Percentiles rank a stretch among this genome's conserved stretches.
These are phyloP conservation scores for Posidonia australis DNA, from an alignment of 106 monocot genomes.

Conservation along the genomic window DNA sequence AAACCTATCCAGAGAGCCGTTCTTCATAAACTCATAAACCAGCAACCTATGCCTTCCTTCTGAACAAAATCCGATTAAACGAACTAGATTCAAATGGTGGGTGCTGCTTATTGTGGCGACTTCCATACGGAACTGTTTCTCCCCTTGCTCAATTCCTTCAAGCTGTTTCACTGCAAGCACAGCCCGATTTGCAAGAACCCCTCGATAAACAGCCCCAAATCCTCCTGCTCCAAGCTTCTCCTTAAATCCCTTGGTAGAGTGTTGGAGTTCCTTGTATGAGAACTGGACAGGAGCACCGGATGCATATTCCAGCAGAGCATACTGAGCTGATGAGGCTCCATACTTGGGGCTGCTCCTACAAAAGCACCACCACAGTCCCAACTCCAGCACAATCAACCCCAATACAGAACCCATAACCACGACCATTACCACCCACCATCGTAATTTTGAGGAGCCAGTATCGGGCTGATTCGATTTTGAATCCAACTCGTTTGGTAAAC, in stretches of 20 bases:
- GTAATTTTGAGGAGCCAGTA: conserved; percentile 12
- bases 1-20: conserved; percentile 56
- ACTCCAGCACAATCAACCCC: conserved; percentile 39
- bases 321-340: conserved; percentile 46
- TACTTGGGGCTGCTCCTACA: conserved; percentile 50
- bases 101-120: conserved; percentile 90
- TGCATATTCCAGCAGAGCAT: conserved; percentile 65
- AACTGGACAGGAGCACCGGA: conserved; percentile 84
- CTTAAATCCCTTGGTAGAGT: conserved; percentile 57
- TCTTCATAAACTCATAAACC: conserved; percentile 96
- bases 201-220: conserved; percentile 75
- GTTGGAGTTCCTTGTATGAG: conserved; percentile 56
- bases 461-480: not conserved
- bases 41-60: conserved; percentile 70
- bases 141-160: conserved; percentile 90
- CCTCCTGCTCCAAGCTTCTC: conserved; percentile 80
- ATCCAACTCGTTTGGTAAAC: conserved; percentile 3
- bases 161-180: conserved; percentile 79
- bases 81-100: conserved; percentile 81
- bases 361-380: conserved; percentile 52
- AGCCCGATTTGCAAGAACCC: conserved; percentile 39
- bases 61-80: conserved; percentile 75
- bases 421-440: conserved; percentile 31
- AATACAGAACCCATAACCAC: conserved; percentile 31
- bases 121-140: conserved; percentile 92